Conservation (phyloP, 2,329 filamentous ascomycete genomes). For the Cytospora leucostoma region DNA sequence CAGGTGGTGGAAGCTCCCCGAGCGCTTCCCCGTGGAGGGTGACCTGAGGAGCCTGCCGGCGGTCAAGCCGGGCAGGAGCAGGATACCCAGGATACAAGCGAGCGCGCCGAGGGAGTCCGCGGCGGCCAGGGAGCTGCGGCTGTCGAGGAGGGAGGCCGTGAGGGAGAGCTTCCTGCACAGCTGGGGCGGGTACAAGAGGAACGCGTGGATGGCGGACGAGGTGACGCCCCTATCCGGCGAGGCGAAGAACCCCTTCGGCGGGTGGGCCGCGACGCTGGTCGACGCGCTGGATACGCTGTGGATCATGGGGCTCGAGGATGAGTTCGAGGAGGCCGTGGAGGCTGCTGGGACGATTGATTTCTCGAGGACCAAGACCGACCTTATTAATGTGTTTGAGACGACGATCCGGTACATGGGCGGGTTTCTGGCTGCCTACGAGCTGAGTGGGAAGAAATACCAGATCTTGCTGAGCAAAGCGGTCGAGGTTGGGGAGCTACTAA, state of each 20-base stretch:
- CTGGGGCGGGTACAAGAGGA: conserved; percentile 61
- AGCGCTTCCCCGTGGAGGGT: conserved; percentile 38
- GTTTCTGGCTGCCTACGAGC: conserved; percentile 68
- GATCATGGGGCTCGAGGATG: conserved; percentile 68
- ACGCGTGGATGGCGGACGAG: conserved; percentile 67
- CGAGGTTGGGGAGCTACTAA: conserved; percentile 65
- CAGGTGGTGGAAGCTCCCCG: conserved; percentile 39
- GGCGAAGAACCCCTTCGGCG: conserved; percentile 60
- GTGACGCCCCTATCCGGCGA: conserved; percentile 57
- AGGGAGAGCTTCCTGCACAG: conserved; percentile 54
- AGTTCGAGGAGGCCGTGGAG: conserved; percentile 65
- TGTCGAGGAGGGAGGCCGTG: conserved; percentile 46
- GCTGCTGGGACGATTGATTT: conserved; percentile 64
- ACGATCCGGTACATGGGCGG: conserved; percentile 72
- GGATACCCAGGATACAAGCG: conserved; percentile 59
- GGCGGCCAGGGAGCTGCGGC: conserved; percentile 38
- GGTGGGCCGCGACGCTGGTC: conserved; percentile 69
- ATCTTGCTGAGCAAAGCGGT: conserved; percentile 62
- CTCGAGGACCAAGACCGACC: conserved; percentile 48
- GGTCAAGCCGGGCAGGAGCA: not conserved
- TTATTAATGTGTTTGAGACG: conserved; percentile 65
- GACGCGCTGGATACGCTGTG: conserved; percentile 70
- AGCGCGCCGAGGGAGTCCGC: conserved; percentile 51
- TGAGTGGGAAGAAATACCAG: conserved; percentile 56
- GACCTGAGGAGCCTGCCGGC: conserved; percentile 39